Percentiles rank a stretch among this genome's conserved stretches.
Conservation (phyloP, 768 basidiomycete species). For the Boletus patriciae region DNA sequence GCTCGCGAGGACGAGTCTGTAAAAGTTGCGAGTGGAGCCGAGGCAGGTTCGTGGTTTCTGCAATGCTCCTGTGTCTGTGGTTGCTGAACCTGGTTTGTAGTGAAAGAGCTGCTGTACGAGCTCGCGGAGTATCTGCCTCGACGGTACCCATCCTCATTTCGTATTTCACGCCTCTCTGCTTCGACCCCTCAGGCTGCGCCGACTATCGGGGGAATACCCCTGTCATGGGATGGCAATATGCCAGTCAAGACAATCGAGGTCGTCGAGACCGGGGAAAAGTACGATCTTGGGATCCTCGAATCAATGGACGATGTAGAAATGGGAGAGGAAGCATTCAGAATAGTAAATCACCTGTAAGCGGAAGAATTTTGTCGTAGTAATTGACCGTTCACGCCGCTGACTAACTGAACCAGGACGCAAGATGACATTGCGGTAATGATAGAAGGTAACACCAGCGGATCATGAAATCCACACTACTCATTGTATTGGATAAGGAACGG, state of each 20-base stretch:
- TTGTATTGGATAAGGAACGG: constrained; percentile 44
- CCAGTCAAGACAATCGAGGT: constrained; percentile 57
- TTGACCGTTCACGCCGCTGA: background rate
- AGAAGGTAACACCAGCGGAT: constrained; percentile 41
- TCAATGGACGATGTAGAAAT: constrained; percentile 24
- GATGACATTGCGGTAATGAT: constrained; percentile 64
- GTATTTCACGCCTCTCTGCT: constrained; percentile 42
- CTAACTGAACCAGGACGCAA: constrained; percentile 40
- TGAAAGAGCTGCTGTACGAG: constrained; percentile 67
- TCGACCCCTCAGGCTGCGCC: constrained; percentile 10
- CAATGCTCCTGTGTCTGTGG: background rate
- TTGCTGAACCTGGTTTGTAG: constrained; percentile 32
- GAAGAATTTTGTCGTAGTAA: background rate
- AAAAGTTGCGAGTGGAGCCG: constrained; percentile 31
- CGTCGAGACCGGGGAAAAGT: constrained; percentile 49
- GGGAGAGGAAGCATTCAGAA: constrained; percentile 58
- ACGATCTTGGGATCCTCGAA: constrained; percentile 46
- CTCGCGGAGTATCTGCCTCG: constrained; percentile 66
- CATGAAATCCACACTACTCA: background rate
- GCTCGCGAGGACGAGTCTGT: constrained; percentile 43
- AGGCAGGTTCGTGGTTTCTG: constrained; percentile 28
- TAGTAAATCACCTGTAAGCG: constrained; percentile 62
- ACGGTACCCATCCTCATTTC: constrained; percentile 62
- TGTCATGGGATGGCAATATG: constrained; percentile 44
- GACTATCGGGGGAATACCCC: constrained; percentile 23